Evolutionary conservation across 2,329 filamentous ascomycete species (phyloP), one percentile per base, ranked within the genome.

Genomic region (Fonsecaea multimorphosa): DNA sequence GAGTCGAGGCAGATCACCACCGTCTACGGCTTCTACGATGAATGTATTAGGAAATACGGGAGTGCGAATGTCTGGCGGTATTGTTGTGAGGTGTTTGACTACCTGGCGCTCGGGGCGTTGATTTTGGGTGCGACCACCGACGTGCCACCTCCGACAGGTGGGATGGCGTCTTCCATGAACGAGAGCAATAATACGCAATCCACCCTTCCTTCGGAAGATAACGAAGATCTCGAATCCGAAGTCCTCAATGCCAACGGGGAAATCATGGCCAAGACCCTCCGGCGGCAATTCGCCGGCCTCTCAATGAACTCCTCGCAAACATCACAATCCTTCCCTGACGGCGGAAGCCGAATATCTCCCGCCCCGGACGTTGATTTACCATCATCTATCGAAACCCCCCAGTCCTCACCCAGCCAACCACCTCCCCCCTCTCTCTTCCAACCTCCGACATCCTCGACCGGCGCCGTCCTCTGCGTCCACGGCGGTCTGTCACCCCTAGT

Each of bases 11-110:
- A 98, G 78, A 98, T 98, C 71, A 98, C 94, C 24, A 96, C 92
- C 4, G 94, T 98, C 14, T 98, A 98, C 77, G 94, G 94, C 68
- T 98, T 98, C 82, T 98, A 98, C 81, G 94, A 98, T 75, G 94
- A 98, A 81, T 98, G 94, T 75, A 84, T 97, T 69, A 86, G 94
- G 61, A 98, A 98, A 80, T 98, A 98, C 75, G 94, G 94, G 67
- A 96, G 91, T 75, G 93, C 94, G 40, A 98, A 97, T 73, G 94
- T 98, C 1, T 98, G 94, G 94, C 86, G 92, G 61, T 94, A 97
- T 76, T 99, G 93, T 82, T 97, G 93, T 80, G 95, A 99, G 74
- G 91, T 98, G 3, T 99, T 99, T 76, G 94, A 99, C 80, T 98
- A 97, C 78, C 87, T 99, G 24, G 92, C 93, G 4, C 86, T 97